Base-by-base conservation (phyloP, 176 grass and related monocot species). In the Elaeis guineensis region DNA sequence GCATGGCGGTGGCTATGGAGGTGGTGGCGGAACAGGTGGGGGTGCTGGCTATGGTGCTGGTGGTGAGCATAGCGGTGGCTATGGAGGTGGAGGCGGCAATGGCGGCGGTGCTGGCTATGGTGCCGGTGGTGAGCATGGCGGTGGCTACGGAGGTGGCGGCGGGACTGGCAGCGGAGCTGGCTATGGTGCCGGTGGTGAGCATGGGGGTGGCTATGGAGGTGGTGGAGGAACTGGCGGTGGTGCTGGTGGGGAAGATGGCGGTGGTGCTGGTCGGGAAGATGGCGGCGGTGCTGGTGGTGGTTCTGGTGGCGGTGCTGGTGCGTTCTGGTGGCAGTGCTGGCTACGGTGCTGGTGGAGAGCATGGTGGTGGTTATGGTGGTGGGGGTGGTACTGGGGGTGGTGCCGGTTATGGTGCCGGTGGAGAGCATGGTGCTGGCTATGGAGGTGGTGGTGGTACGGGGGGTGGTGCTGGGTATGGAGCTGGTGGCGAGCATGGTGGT, bases 31-130 rank as follows among this genome's bases (percentile, higher is more conserved):
- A 4, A 35, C 26, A 19, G 59, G 59, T 8, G 17, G 16, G 1
- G 59, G 59, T 18, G 28, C n/a, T 60, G 55, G 55, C 20, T 58
- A 58, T 15, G 55, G 55, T 21, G 58, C 58, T 17, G 58, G 58
- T 6, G 58, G 58, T 6, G 58, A 60, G 15, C 24, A 60, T 17
- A 23, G 58, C 11, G 58, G 14, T 29, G 58, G 25, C 24, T 32
- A 19, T 28, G 21, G 57, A 11, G 23, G 22, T 59, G 57, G 59
- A 2, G 29, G 59, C 17, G 30, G 59, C 29, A 62, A 4, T 9
- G 59, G 59, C 3, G 28, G 4, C 16, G 29, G 29, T 19, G 26
- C 5, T 12, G 59, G 17, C 5, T 62, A 62, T 1, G 21, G 19
- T 25, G 11, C 19, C 0, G n/a, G n/a, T n/a, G n/a, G n/a, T n/a